phyloP scores from a whole-genome alignment of 768 basidiomycete species.

The Pholiota molesta region DNA sequence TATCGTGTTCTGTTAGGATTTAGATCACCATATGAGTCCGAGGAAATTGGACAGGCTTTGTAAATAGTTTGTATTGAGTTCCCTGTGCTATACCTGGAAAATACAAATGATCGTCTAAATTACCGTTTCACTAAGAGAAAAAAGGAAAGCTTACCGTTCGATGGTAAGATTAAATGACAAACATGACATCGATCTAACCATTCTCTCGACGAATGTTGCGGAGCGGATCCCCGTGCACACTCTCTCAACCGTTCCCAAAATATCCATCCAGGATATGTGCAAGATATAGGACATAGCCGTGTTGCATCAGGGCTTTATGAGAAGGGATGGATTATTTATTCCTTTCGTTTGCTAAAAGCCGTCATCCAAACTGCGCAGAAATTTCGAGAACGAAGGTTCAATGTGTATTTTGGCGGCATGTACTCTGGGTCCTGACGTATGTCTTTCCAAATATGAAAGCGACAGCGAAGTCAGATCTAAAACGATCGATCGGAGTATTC shows the following conservation, averaged over 20 bases:
- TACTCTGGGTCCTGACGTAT: background rate
- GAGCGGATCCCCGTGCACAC: background rate
- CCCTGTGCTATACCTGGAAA: background rate
- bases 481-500: conserved; percentile 9
- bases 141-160: background rate
- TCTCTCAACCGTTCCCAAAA: background rate
- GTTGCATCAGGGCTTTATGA: background rate
- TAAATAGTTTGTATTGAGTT: background rate
- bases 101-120: background rate
- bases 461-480: conserved; percentile 6
- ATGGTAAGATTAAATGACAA: background rate
- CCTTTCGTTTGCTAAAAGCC: background rate
- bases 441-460: background rate
- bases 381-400: background rate
- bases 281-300: background rate
- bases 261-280: background rate
- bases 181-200: background rate
- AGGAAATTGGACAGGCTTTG: background rate
- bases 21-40: background rate
- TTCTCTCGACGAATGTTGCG: background rate
- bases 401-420: background rate
- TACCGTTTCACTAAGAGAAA: background rate
- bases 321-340: background rate
- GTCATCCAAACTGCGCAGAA: background rate
- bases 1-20: background rate